Percentiles rank a stretch among this genome's conserved stretches.
phyloP scores from a whole-genome alignment of 306 rosid genomes.

The Astragalus glycyphyllos region DNA sequence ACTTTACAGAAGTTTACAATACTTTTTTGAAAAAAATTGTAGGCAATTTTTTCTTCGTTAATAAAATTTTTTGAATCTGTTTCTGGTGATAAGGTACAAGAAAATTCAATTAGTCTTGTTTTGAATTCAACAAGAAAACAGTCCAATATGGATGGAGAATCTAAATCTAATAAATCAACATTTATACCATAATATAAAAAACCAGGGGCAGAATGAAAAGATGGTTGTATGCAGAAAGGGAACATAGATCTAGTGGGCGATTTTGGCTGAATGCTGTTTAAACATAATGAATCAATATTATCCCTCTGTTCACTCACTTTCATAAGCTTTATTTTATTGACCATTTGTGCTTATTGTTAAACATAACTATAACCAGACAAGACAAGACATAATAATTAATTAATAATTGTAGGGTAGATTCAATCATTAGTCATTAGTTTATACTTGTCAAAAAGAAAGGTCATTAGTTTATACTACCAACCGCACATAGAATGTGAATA shows the following conservation, averaged over 20 bases:
- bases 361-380: slow-evolving; percentile 21
- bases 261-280: slow-evolving; percentile 41
- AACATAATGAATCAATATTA: not conserved
- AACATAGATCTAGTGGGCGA: slow-evolving; percentile 44
- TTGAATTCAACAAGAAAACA: not conserved
- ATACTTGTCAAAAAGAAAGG: not conserved
- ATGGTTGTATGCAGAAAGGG: slow-evolving; percentile 15
- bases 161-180: not conserved
- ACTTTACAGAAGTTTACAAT: too few species aligned
- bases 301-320: not conserved
- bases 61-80: too few species aligned
- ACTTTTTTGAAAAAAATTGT: too few species aligned
- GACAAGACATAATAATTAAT: slow-evolving; percentile 23
- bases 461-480: slow-evolving; percentile 33
- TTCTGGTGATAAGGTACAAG: too few species aligned
- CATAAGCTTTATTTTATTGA: slow-evolving; percentile 29
- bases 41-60: too few species aligned
- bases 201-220: slow-evolving; percentile 59
- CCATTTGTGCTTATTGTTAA: slow-evolving; percentile 17
- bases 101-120: slow-evolving; percentile 17
- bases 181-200: slow-evolving; percentile 25
- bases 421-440: slow-evolving; percentile 22
- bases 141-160: not conserved
- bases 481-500: slow-evolving; percentile 48
- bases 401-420: not conserved